phyloP scores from a whole-genome alignment of 2,329 filamentous ascomycete genomes.

The Calonectria henricotiae region DNA sequence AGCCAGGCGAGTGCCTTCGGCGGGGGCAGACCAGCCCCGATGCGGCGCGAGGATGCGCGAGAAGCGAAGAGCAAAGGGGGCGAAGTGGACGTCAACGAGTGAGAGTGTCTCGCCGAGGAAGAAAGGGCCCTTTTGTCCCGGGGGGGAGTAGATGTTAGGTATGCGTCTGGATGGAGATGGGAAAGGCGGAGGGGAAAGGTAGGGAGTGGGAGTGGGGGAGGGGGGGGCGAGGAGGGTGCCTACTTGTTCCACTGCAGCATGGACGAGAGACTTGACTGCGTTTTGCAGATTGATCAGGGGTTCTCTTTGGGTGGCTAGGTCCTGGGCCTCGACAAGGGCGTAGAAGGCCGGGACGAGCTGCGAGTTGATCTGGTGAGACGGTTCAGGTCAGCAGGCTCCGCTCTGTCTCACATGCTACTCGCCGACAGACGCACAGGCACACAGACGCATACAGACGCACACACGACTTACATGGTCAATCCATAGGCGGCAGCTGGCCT shows the following conservation, averaged over 20 bases:
- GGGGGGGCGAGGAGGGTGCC: constrained; percentile 24
- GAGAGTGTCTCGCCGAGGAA: constrained; percentile 71
- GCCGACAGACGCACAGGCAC: background rate
- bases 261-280: constrained; percentile 71
- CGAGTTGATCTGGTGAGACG: constrained; percentile 75
- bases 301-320: constrained; percentile 71
- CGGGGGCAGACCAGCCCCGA: constrained; percentile 77
- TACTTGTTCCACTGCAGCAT: constrained; percentile 66
- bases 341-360: constrained; percentile 85
- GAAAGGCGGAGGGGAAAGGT: background rate
- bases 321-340: constrained; percentile 78
- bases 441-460: too few species aligned
- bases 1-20: constrained; percentile 76
- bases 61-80: constrained; percentile 82
- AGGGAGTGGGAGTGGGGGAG: too few species aligned
- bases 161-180: background rate
- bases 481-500: constrained; percentile 86
- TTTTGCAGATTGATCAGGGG: constrained; percentile 75
- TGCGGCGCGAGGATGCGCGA: constrained; percentile 77
- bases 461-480: constrained; percentile 78
- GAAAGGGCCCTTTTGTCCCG: constrained; percentile 72
- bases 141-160: background rate
- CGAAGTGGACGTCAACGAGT: constrained; percentile 83
- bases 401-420: background rate
- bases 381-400: constrained; percentile 12